Percentiles rank a stretch among this genome's conserved stretches.
Evolutionary conservation across 352 stramenopile genomes (phyloP).

Genomic region (Pythium oligandrum): DNA sequence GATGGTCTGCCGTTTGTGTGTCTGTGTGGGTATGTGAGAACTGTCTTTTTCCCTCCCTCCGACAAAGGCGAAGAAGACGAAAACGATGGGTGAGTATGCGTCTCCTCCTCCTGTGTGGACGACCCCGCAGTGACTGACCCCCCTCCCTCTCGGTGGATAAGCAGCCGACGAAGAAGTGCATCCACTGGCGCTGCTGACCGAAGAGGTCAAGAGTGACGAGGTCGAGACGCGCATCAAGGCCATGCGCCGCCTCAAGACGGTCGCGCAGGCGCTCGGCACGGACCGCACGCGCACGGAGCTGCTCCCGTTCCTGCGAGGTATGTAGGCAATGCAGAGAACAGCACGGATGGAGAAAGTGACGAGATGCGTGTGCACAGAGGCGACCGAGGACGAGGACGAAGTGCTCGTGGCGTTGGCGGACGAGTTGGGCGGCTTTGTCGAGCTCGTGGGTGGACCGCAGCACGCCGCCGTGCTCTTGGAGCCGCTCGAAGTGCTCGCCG

Average conservation of each 20-base stretch:
- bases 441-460: conserved; percentile 72
- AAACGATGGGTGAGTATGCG: conserved; percentile 11
- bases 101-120: no score
- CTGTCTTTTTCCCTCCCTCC: conserved; percentile 22
- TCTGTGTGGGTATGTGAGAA: conserved; percentile 3
- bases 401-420: conserved; percentile 89
- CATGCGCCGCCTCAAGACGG: conserved; percentile 90
- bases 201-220: conserved; percentile 90
- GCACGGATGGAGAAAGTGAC: background rate
- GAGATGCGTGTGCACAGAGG: conserved; percentile 29
- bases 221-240: conserved; percentile 92
- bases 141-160: background rate
- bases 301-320: conserved; percentile 85
- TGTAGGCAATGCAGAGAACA: conserved; percentile 1
- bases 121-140: no score
- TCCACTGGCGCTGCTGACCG: conserved; percentile 87
- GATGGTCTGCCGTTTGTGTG: no score
- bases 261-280: conserved; percentile 87
- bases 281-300: conserved; percentile 81
- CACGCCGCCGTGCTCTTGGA: conserved; percentile 73
- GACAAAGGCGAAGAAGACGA: conserved; percentile 9
- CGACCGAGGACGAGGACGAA: conserved; percentile 93
- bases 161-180: conserved; percentile 74
- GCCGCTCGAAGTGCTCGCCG: conserved; percentile 88
- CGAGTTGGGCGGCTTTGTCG: conserved; percentile 88